These are phyloP conservation scores for Microsporum audouinii DNA, from an alignment of 2,329 filamentous ascomycete genomes.

Conservation along the genomic window DNA sequence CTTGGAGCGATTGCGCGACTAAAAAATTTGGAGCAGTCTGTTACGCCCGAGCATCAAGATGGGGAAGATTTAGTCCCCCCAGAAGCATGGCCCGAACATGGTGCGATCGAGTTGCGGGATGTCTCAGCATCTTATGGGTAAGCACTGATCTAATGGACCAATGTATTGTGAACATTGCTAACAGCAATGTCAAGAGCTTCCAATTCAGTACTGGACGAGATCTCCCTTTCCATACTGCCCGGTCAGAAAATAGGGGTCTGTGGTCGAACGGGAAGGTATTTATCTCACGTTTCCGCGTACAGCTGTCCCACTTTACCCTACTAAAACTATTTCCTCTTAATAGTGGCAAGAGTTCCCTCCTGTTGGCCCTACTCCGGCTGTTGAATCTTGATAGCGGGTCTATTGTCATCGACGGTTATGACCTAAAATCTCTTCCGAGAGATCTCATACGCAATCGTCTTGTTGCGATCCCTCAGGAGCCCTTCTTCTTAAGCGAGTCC, in stretches of 20 bases:
- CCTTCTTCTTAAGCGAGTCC: background rate
- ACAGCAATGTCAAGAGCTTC: no score
- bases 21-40: slow-evolving; percentile 12
- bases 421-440: slow-evolving; percentile 2
- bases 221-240: slow-evolving; percentile 5
- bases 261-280: slow-evolving; percentile 12
- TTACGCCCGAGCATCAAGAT: slow-evolving; percentile 13
- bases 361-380: slow-evolving; percentile 3
- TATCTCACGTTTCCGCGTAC: background rate
- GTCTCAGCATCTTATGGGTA: slow-evolving; percentile 8
- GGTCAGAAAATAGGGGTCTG: slow-evolving; percentile 13
- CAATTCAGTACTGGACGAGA: background rate
- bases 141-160: background rate
- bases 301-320: background rate
- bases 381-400: background rate
- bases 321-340: background rate
- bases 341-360: slow-evolving; percentile 8
- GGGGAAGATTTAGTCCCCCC: slow-evolving; percentile 14
- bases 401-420: slow-evolving; percentile 6
- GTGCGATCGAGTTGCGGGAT: background rate
- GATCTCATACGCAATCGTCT: background rate
- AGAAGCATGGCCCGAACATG: slow-evolving; percentile 15
- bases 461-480: background rate
- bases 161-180: no score
- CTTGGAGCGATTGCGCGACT: slow-evolving; percentile 16